Base-by-base conservation (phyloP, 106 monocot genomes). In the Iris macrosiphon region DNA sequence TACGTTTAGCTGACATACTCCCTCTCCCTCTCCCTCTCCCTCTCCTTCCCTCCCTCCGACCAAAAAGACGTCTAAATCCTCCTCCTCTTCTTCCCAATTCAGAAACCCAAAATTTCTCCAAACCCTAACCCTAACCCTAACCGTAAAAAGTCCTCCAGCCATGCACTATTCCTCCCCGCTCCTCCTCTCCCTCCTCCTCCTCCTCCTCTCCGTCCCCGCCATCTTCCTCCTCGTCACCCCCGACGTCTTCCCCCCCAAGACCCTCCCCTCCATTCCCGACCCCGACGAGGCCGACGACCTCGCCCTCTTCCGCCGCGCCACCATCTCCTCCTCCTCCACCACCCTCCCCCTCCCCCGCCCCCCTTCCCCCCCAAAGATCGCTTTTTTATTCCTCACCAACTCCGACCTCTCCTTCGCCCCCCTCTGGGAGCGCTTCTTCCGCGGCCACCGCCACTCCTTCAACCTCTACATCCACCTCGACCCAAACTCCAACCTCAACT, bases 301-400 rank as follows among this genome's bases (percentile, higher is more conserved):
- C 57, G 57, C 63, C 25, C 63, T 64, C 58, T 59, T 70, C 69
- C 69, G 63, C 42, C 75, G 69, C 22, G 58, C 75, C 35, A 64
- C 63, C 41, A 56, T 69, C 41, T 52, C 69, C 51, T 26, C 42
- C 15, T 2, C 44, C 21, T 12, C 35, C 29, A 3, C 38, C n/a
- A 30, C 34, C 19, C 72, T 57, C 31, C 72, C 50, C 38, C 70
- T 34, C 9, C 32, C 64, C 18, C 3, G 58, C 59, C 32, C 67
- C 13, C 9, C 68, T 38, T 20, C 74, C 21, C 40, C 60, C 7
- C 66, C 79, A 23, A 92, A 92, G 79, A 65, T 92, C 51, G 92
- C 92, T 10, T 87, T 92, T 45, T 51, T 92, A 27, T 92, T 92
- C 71, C 79, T 92, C 35, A 83, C 85, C 41, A 74, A 87, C 68